Percentiles rank a stretch among this genome's conserved stretches.
Evolutionary conservation across 2,329 filamentous ascomycete species (phyloP).

Genomic region (Neofusicoccum kwambonambiense): DNA sequence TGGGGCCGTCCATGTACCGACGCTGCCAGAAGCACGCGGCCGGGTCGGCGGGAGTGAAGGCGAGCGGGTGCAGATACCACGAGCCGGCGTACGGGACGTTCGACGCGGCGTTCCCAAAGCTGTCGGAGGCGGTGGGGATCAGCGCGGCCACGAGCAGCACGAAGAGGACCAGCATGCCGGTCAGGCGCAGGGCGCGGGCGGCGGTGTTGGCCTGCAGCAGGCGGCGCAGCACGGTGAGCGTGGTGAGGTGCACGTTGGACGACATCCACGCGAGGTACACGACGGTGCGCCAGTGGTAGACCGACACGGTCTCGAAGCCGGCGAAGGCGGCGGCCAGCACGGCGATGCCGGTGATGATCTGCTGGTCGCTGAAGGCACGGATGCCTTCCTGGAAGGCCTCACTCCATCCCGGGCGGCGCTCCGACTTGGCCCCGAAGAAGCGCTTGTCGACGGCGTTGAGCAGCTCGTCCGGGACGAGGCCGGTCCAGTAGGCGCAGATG

Average conservation of each 20-base stretch:
- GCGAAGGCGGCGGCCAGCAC: conserved; percentile 22
- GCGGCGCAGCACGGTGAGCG: conserved; percentile 22
- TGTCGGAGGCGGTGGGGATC: not conserved
- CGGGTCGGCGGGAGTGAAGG: not conserved
- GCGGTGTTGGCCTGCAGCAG: conserved; percentile 17
- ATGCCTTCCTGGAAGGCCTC: conserved; percentile 16
- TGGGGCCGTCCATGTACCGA: not conserved
- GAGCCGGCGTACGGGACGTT: not conserved
- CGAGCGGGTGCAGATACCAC: not conserved
- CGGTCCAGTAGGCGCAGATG: not conserved
- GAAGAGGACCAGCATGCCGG: conserved; percentile 21
- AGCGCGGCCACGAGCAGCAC: conserved; percentile 4
- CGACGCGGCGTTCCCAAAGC: not conserved
- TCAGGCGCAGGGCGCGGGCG: conserved; percentile 18
- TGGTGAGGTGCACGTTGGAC: conserved; percentile 23
- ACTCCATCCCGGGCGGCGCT: not conserved
- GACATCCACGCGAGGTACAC: conserved; percentile 24
- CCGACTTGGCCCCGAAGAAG: not conserved
- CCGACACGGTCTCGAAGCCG: not conserved
- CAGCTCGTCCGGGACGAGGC: not conserved
- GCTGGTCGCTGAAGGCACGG: conserved; percentile 23
- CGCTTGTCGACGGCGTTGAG: not conserved
- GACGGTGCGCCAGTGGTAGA: conserved; percentile 22
- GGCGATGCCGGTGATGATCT: conserved; percentile 24
- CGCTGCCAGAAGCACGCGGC: not conserved